Evolutionary conservation across 2,329 filamentous ascomycete species (phyloP).

Genomic region (Penicillium sp.): DNA sequence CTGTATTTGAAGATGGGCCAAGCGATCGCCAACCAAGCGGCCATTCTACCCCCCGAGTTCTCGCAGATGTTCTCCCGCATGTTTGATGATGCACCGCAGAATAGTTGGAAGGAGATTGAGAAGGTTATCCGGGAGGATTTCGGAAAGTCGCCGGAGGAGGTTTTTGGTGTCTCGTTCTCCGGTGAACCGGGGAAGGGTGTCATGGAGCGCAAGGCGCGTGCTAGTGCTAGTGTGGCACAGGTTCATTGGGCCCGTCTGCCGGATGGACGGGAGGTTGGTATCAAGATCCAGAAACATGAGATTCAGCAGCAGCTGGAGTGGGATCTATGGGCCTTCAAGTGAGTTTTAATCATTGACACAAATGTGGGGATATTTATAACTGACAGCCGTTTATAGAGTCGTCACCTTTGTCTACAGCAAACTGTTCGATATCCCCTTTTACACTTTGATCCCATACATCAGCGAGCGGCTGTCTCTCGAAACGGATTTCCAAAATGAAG

Average conservation of each 20-base stretch:
- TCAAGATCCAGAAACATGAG: slow-evolving; percentile 96
- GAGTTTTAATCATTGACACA: slow-evolving; percentile 24
- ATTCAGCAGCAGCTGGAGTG: slow-evolving; percentile 85
- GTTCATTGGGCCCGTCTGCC: slow-evolving; percentile 87
- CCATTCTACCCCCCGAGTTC: slow-evolving; percentile 86
- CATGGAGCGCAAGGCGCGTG: slow-evolving; percentile 66
- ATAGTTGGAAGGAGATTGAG: slow-evolving; percentile 79
- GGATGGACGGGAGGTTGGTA: slow-evolving; percentile 85
- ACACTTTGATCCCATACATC: slow-evolving; percentile 86
- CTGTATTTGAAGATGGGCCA: slow-evolving; percentile 97
- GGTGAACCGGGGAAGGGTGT: slow-evolving; percentile 59
- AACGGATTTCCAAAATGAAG: slow-evolving; percentile 91
- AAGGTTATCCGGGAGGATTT: slow-evolving; percentile 84
- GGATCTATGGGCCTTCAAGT: slow-evolving; percentile 95
- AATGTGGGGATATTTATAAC: neutral
- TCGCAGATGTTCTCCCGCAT: slow-evolving; percentile 93
- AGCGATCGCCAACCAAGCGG: slow-evolving; percentile 97
- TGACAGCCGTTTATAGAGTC: slow-evolving; percentile 47
- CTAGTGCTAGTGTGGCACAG: slow-evolving; percentile 86
- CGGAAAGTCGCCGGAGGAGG: slow-evolving; percentile 75
- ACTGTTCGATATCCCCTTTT: slow-evolving; percentile 90
- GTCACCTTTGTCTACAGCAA: slow-evolving; percentile 76
- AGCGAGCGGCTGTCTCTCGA: slow-evolving; percentile 86
- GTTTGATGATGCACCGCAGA: slow-evolving; percentile 97
- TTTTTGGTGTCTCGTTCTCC: slow-evolving; percentile 82